Evolutionary conservation across 1,139 yeast species (phyloP), one percentile per base, ranked within the genome.

Genomic region (Chernovozyma aurita): DNA sequence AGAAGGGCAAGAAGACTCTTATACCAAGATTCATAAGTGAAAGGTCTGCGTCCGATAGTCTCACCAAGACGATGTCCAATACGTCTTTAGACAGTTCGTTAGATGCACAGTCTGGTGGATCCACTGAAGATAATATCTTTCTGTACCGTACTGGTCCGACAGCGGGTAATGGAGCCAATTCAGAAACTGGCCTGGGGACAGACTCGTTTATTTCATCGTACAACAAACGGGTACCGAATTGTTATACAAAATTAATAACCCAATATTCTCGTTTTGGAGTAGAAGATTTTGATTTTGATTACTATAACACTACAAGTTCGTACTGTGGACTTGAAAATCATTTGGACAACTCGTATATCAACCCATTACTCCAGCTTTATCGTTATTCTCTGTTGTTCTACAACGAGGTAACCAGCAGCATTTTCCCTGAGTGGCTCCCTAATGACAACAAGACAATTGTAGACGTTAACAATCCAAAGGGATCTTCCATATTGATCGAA

Each of bases 271-370:
- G 78, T 49, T 92, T 88, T 59, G 98, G 98, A 15, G 90, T 94
- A 21, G 88, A 84, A 47, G 97, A 88, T 58, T 92, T 92, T 61
- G 97, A 94, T 61, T 92, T 92, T 53, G 80, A 76, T 38, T 83
- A 80, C 49, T 92, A 85, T 63, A 88, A 90, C 53, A 67, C 70
- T 33, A 85, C 97, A 0, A 51, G 57, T 2, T 54, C 51, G 1
- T 84, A 68, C 47, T 77, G 96, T n/a, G 97, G 98, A 0, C 65
- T 94, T 24, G 97, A 92, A 55, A 83, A 88, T 15, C 94, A 87
- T 52, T 73, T 84, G 12, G 88, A 85, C 36, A 86, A 85, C 50
- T 76, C 95, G 0, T 87, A 86, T 53, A 72, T 85, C 37, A 94
- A 94, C 53, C 71, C 95, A 0, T 60, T 90, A 24, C 50, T 94